phyloP scores from a whole-genome alignment of 768 basidiomycete species.

The Tricholoma saponaceum region DNA sequence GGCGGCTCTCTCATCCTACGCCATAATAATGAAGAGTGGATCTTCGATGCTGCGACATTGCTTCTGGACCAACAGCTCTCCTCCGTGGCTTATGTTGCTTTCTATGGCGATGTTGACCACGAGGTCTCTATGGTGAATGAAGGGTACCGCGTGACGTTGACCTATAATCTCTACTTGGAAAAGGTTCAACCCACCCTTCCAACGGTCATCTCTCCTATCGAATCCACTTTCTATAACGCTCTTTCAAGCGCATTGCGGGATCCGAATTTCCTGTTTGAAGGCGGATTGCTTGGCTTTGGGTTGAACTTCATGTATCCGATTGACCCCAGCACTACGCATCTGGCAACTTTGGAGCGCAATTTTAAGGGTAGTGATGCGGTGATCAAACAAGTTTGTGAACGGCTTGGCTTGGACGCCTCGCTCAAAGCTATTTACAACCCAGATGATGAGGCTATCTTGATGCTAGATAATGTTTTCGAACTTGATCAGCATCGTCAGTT shows the following conservation, averaged over 20 bases:
- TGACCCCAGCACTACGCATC: neutral
- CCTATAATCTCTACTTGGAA: slow-evolving; percentile 36
- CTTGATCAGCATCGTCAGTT: neutral
- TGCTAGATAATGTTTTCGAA: neutral
- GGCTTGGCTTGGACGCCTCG: neutral
- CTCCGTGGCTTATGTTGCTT: slow-evolving; percentile 29
- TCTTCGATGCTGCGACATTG: slow-evolving; percentile 25
- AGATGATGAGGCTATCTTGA: neutral
- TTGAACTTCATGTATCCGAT: neutral
- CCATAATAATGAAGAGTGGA: slow-evolving; percentile 28
- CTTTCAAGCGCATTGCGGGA: neutral
- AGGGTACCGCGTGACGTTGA: slow-evolving; percentile 37
- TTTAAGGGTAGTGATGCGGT: neutral
- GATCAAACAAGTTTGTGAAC: neutral
- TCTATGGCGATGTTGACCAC: slow-evolving; percentile 38
- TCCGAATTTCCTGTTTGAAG: neutral
- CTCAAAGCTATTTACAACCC: neutral
- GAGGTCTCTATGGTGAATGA: slow-evolving; percentile 31
- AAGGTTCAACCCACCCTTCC: too few relatives aligned
- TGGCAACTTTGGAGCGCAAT: neutral
- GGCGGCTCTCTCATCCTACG: slow-evolving; percentile 40
- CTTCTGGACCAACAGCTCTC: slow-evolving; percentile 12
- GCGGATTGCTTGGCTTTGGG: neutral
- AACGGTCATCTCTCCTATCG: too few relatives aligned
- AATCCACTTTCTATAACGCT: too few relatives aligned